phyloP scores from a whole-genome alignment of 768 basidiomycete species.

The Suillus cothurnatus region DNA sequence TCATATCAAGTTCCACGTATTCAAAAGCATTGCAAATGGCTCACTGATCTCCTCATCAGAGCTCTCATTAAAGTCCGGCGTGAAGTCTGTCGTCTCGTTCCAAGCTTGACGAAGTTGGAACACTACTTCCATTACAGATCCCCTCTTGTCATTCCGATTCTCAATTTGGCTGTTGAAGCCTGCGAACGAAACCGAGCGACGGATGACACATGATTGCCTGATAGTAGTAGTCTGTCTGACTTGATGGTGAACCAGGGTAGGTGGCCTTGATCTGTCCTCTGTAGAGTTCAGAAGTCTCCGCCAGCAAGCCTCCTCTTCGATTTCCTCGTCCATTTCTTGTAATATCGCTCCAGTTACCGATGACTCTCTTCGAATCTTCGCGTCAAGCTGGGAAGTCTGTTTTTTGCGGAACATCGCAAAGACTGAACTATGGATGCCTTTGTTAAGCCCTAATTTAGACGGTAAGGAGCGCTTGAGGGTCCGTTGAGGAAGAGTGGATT shows the following conservation, averaged over 20 bases:
- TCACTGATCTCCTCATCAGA: background rate
- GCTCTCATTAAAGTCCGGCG: background rate
- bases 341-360: background rate
- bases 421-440: slow-evolving; percentile 10
- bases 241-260: background rate
- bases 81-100: background rate
- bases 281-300: background rate
- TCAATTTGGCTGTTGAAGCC: slow-evolving; percentile 12
- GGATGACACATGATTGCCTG: slow-evolving; percentile 15
- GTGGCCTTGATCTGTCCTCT: background rate
- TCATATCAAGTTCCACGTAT: background rate
- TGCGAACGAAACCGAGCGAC: slow-evolving; percentile 30
- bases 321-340: background rate
- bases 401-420: slow-evolving; percentile 13
- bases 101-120: background rate
- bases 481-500: slow-evolving; percentile 14
- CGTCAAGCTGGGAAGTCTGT: background rate
- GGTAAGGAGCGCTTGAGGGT: slow-evolving; percentile 16
- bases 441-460: slow-evolving; percentile 9
- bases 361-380: background rate
- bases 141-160: background rate
- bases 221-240: background rate
- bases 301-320: background rate
- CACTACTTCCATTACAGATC: slow-evolving; percentile 19
- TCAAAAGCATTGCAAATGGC: background rate